Conservation (phyloP, 1,139 yeast species). For the Zygosaccharomyces pseudobailii region DNA sequence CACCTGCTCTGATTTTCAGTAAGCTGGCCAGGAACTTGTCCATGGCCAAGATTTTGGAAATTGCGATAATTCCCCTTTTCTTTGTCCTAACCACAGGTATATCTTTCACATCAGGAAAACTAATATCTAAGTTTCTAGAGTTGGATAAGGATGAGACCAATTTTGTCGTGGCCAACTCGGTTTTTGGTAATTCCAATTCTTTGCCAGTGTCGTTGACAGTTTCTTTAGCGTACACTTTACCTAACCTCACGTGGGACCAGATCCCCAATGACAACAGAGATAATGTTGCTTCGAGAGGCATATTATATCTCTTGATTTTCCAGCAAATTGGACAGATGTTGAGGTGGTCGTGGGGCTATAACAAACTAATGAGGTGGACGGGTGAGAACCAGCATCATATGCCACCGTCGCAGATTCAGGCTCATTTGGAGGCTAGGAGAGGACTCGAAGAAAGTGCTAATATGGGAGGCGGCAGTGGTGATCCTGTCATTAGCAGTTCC, state of each 20-base stretch:
- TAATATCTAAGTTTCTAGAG: slow-evolving; percentile 43
- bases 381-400: slow-evolving; percentile 33
- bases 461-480: background rate
- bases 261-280: slow-evolving; percentile 58
- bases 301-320: slow-evolving; percentile 62
- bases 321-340: slow-evolving; percentile 76
- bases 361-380: slow-evolving; percentile 50
- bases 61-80: slow-evolving; percentile 62
- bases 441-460: slow-evolving; percentile 4
- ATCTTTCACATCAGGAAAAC: slow-evolving; percentile 49
- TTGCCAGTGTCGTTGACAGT: slow-evolving; percentile 71
- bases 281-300: slow-evolving; percentile 69
- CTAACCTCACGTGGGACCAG: slow-evolving; percentile 70
- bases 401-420: slow-evolving; percentile 28
- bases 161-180: slow-evolving; percentile 76
- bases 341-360: slow-evolving; percentile 83
- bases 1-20: slow-evolving; percentile 72
- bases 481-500: slow-evolving; percentile 4
- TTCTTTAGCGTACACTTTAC: slow-evolving; percentile 65
- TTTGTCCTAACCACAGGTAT: slow-evolving; percentile 58
- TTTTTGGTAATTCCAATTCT: slow-evolving; percentile 77
- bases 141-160: slow-evolving; percentile 63
- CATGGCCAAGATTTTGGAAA: slow-evolving; percentile 56
- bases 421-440: slow-evolving; percentile 12
- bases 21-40: slow-evolving; percentile 67